Evolutionary conservation across 2,329 filamentous ascomycete genomes (phyloP), one percentile per base, ranked within the genome.

Genomic region (Arthrobotrys conoides): DNA sequence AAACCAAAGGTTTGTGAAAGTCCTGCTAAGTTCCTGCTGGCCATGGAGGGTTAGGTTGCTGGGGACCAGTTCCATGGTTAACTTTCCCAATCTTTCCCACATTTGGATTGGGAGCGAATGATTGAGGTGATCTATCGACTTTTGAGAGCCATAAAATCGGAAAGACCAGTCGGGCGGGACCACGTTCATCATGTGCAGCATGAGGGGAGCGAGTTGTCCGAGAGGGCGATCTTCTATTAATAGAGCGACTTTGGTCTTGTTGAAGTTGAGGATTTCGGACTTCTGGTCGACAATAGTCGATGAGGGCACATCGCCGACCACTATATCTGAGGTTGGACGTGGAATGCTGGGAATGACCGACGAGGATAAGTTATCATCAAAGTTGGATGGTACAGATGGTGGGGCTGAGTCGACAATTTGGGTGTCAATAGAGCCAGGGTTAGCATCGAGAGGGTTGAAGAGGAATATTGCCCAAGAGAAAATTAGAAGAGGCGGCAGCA

Each of bases 101-200:
- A 27, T 77, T 16, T 79, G 78, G 10, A 82, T 71, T 0, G 80
- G 65, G 5, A 76, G 53, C 9, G 82, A 82, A 48, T 70, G 57
- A 65, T 80, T 80, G 64, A 79, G 65, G 24, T 79, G 69, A 24
- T 79, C 57, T 57, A 79, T 75, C 9, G 76, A 78, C 18, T 41
- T 61, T 61, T 79, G 46, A 8, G 76, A 79, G 18, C 76, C 70
- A 36, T 78, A 75, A 24, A 79, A 79, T 46, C 86, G 85, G 83
- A 89, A 89, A 24, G 86, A 86, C 88, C 88, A 89, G 83, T 89
- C 87, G 86, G 86, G 4, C 87, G 88, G 75, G 1, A 89, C 86
- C n/a, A 89, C 87, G 3, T 86, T 84, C 79, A 88, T 88, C 84
- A 89, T 88, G 82, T 89, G 88, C 20, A 89, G 84, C 82, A 88